Evolutionary conservation across 768 basidiomycete genomes (phyloP).

Genomic region (Heimioporus sp.): DNA sequence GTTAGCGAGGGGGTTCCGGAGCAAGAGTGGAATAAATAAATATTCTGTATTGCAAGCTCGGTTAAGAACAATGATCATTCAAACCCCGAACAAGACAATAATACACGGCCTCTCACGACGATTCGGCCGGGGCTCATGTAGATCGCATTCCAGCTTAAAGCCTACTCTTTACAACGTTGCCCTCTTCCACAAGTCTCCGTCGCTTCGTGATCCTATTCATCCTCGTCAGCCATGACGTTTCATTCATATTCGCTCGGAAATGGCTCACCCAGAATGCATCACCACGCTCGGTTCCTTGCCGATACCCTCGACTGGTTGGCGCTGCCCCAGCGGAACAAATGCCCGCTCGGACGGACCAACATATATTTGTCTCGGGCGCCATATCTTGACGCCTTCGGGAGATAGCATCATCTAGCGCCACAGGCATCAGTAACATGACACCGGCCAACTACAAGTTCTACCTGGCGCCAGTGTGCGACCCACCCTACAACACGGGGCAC

Average conservation of each 20-base stretch:
- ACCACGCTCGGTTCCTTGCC: constrained; percentile 62
- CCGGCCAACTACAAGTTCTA: constrained; percentile 22
- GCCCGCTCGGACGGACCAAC: constrained; percentile 73
- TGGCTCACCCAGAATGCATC: constrained; percentile 72
- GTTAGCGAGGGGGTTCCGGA: not conserved
- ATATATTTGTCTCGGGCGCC: constrained; percentile 87
- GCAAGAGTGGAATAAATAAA: too few species aligned
- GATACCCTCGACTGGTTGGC: constrained; percentile 50
- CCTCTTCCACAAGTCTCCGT: constrained; percentile 28
- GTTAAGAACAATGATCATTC: constrained; percentile 7
- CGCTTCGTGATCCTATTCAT: constrained; percentile 29
- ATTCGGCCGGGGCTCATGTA: not conserved
- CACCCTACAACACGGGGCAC: constrained; percentile 92
- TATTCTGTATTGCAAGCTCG: too few species aligned
- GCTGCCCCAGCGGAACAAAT: constrained; percentile 65
- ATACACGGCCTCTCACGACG: not conserved
- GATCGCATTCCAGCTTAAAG: constrained; percentile 11
- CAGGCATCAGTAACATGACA: constrained; percentile 1
- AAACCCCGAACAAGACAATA: constrained; percentile 22
- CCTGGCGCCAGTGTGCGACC: constrained; percentile 92
- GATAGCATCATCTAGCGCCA: constrained; percentile 83
- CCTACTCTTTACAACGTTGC: constrained; percentile 25
- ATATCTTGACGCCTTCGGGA: constrained; percentile 88
- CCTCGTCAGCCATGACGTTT: constrained; percentile 1
- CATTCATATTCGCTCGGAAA: not conserved